Percentiles rank a stretch among this genome's conserved stretches.
Evolutionary conservation across 306 rosid genomes (phyloP).

Genomic region (Medicago ruthenica): DNA sequence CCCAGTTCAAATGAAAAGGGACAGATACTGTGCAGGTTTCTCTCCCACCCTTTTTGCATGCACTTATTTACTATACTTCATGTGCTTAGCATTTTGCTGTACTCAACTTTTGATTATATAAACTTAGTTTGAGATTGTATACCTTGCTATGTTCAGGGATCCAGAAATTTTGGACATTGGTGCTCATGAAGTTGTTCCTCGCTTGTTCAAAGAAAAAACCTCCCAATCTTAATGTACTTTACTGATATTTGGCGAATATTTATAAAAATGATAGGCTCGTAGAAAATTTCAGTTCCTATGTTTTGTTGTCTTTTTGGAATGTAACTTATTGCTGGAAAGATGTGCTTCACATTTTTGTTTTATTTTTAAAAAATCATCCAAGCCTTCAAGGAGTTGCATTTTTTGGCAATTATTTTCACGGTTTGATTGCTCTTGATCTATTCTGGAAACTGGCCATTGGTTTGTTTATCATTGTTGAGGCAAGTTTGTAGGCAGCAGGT

Average conservation of each 20-base stretch:
- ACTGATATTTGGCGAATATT: conserved; percentile 38
- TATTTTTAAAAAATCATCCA: conserved; percentile 12
- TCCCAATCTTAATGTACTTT: conserved; percentile 44
- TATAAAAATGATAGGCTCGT: conserved; percentile 41
- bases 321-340: conserved; percentile 39
- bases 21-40: conserved; percentile 87
- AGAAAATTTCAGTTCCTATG: conserved; percentile 29
- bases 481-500: conserved; percentile 28
- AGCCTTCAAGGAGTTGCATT: conserved; percentile 33
- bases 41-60: conserved; percentile 39
- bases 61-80: background rate
- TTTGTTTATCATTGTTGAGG: conserved; percentile 26
- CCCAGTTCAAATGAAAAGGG: conserved; percentile 87
- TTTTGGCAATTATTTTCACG: conserved; percentile 26
- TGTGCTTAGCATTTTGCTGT: background rate
- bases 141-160: conserved; percentile 60
- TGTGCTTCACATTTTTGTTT: conserved; percentile 44
- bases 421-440: conserved; percentile 41
- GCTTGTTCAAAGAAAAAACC: conserved; percentile 63
- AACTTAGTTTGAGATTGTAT: conserved; percentile 7
- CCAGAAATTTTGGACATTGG: conserved; percentile 84
- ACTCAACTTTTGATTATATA: conserved; percentile 8
- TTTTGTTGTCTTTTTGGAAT: conserved; percentile 43
- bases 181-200: conserved; percentile 83
- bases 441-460: background rate